A percentile compares a stretch with the other conserved stretches of the same genome.
Evolutionary conservation across 495 filamentous ascomycete species (phyloP).

Genomic region (Aspergillus ostianus): DNA sequence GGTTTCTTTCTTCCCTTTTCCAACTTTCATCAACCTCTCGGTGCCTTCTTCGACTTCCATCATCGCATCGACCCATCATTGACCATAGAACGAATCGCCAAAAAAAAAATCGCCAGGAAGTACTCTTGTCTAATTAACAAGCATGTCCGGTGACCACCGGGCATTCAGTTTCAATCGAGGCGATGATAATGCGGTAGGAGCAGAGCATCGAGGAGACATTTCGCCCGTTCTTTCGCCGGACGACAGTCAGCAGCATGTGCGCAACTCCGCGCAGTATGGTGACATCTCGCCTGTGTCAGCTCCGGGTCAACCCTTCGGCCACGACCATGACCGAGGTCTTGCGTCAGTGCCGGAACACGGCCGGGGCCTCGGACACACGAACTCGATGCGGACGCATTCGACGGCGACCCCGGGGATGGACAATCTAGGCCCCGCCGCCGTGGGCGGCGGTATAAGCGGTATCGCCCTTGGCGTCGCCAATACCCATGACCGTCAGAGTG

Average conservation of each 20-base stretch:
- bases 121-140: slow-evolving; percentile 6
- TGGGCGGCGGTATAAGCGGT: slow-evolving; percentile 74
- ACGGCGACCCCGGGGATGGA: slow-evolving; percentile 71
- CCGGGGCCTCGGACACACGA: slow-evolving; percentile 23
- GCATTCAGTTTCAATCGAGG: slow-evolving; percentile 22
- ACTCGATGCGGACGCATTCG: slow-evolving; percentile 40
- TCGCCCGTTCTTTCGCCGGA: slow-evolving; percentile 5
- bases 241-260: slow-evolving; percentile 6
- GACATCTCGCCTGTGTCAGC: slow-evolving; percentile 21
- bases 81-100: neutral
- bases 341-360: slow-evolving; percentile 19
- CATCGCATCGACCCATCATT: neutral
- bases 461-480: slow-evolving; percentile 75
- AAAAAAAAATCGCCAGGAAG: neutral
- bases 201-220: neutral
- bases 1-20: neutral
- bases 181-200: slow-evolving; percentile 8
- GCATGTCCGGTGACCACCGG: slow-evolving; percentile 22
- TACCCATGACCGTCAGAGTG: slow-evolving; percentile 68
- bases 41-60: neutral
- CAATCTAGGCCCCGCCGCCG: slow-evolving; percentile 68
- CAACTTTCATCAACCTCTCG: neutral
- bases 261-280: slow-evolving; percentile 16
- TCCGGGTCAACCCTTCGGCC: slow-evolving; percentile 11
- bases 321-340: slow-evolving; percentile 10